Base-by-base conservation (phyloP, 257 asterid species). In the Anisodus acutangulus region DNA sequence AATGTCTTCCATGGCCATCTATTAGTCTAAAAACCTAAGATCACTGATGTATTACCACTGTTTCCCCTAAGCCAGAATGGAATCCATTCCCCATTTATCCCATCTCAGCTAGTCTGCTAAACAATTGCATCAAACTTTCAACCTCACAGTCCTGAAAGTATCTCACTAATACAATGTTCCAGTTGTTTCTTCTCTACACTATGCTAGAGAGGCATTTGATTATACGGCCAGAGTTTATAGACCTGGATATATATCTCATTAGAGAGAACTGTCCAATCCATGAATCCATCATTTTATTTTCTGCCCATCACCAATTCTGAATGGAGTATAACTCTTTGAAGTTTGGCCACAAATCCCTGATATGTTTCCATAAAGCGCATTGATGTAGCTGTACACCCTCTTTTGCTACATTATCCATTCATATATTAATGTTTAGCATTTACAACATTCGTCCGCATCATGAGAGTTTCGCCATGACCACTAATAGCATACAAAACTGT, bases 291-390 rank as follows among this genome's bases (percentile, higher is more conserved):
- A 22, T 49, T 22, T 76, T 49, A 6, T 76, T 49, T 49, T 76
- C 9, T 49, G 41, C 81, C 15, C 45, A 76, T 51, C 10, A 51
- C 80, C 60, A 74, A 31, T 5, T 53, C 1, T 12, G 43, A 22
- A 49, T 51, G 0, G 45, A 76, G 63, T 22, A 11, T 49, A 49
- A 72, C 37, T 6, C 39, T 13, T 54, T 45, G 47, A 22, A 76
- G 22, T 22, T 49, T 74, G 9, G 60, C 45, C 8, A 12, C 4
- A 51, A 6, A 22, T 49, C n/a, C 63, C 5, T 6, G 45, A 22
- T 76, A 12, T 76, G 81, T 51, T 76, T 76, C 81, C 81, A 76
- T 22, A 76, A 12, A 72, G 19, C 41, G 8, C 43, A 51, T 76
- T 8, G 22, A 49, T 22, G 41, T 51, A 22, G 43, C 43, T 22